phyloP scores from a whole-genome alignment of 768 basidiomycete species.

The Pleurotus salmoneostramineus region DNA sequence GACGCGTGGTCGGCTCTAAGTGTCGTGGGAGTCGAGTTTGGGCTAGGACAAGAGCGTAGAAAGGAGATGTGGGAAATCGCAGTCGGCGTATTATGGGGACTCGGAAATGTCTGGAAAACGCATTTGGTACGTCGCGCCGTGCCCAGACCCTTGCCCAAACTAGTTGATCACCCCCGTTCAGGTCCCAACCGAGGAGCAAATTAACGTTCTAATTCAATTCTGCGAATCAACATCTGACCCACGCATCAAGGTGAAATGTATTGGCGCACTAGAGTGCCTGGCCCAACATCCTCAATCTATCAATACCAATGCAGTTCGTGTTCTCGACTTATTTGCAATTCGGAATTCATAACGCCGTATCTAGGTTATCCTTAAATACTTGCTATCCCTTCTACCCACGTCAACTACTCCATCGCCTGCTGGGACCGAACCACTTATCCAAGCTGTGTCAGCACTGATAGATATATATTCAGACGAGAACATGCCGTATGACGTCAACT shows the following conservation, averaged over 20 bases:
- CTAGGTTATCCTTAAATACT: constrained; percentile 60
- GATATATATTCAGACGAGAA: constrained; percentile 93
- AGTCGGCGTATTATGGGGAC: constrained; percentile 83
- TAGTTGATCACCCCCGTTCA: constrained; percentile 15
- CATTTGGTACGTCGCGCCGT: constrained; percentile 43
- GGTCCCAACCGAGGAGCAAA: constrained; percentile 59
- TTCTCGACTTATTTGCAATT: neutral
- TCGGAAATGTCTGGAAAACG: constrained; percentile 75
- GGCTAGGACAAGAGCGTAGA: constrained; percentile 62
- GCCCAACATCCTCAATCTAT: constrained; percentile 65
- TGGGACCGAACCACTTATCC: constrained; percentile 69
- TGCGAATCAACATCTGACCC: constrained; percentile 54
- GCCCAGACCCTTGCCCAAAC: constrained; percentile 4
- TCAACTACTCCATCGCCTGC: constrained; percentile 31
- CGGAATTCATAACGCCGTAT: neutral
- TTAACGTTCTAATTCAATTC: constrained; percentile 62
- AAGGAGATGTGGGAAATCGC: constrained; percentile 77
- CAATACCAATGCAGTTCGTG: constrained; percentile 56
- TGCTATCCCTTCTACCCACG: constrained; percentile 60
- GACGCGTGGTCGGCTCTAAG: constrained; percentile 61
- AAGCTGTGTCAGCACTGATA: constrained; percentile 78
- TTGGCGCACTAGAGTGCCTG: constrained; percentile 83
- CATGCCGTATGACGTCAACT: constrained; percentile 76
- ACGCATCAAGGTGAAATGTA: constrained; percentile 65
- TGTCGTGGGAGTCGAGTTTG: constrained; percentile 54